phyloP scores from a whole-genome alignment of 768 basidiomycete genomes.

The Auriscalpium vulgare region DNA sequence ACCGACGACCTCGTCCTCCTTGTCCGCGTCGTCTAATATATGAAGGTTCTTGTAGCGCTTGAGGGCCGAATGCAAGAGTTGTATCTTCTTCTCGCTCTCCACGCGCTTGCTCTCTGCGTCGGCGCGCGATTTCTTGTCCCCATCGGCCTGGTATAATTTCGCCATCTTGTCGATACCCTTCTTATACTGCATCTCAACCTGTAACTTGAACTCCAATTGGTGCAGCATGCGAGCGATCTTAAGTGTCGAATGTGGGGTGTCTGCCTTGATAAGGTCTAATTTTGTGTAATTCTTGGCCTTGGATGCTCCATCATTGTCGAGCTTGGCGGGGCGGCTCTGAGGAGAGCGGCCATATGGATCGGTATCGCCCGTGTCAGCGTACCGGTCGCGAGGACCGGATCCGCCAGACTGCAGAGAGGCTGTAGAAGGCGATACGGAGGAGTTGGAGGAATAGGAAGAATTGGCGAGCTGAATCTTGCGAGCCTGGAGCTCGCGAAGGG shows the following conservation, averaged over 20 bases:
- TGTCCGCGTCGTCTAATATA: constrained; percentile 75
- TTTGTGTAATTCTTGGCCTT: constrained; percentile 69
- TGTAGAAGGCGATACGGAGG: constrained; percentile 5
- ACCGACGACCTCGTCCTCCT: constrained; percentile 75
- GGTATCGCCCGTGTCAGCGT: constrained; percentile 4
- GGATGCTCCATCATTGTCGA: constrained; percentile 30
- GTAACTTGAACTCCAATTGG: constrained; percentile 98
- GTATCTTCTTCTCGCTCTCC: constrained; percentile 95
- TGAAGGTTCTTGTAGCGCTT: constrained; percentile 96
- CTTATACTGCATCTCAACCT: constrained; percentile 97
- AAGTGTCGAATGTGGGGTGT: constrained; percentile 90
- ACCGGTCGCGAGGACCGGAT: constrained; percentile 7
- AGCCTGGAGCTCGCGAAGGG: constrained; percentile 72
- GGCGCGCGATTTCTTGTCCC: constrained; percentile 90
- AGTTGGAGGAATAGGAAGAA: constrained; percentile 37
- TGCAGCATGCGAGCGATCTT: constrained; percentile 98
- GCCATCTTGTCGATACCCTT: constrained; percentile 99
- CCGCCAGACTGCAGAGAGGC: constrained; percentile 1
- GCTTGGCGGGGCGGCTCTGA: constrained; percentile 24
- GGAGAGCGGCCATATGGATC: constrained; percentile 14
- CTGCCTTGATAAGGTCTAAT: constrained; percentile 93
- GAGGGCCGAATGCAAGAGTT: constrained; percentile 82
- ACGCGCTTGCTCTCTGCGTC: constrained; percentile 92
- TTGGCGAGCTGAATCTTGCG: constrained; percentile 60
- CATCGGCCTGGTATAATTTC: constrained; percentile 91